Conservation (phyloP, 2,329 filamentous ascomycete species). For the Colletotrichum australisinense region DNA sequence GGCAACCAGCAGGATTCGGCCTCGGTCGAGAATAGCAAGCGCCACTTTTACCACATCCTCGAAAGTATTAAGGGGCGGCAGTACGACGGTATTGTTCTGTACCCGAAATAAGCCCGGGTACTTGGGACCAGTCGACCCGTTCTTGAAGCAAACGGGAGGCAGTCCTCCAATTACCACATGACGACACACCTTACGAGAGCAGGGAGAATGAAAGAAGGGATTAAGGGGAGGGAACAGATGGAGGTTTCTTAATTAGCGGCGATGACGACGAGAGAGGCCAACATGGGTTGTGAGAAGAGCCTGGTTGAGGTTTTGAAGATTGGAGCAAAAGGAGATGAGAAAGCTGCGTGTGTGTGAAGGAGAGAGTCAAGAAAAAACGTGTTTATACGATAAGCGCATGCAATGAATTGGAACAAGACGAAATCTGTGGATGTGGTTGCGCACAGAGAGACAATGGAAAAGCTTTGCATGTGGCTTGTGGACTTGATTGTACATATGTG, state of each 20-base stretch:
- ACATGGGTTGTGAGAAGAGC: not conserved
- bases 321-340: not conserved
- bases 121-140: too few species aligned
- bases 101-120: conserved; percentile 53
- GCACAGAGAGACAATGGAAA: not conserved
- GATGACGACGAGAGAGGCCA: too few species aligned
- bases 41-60: conserved; percentile 93
- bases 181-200: not conserved
- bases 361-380: not conserved
- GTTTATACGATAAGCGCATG: conserved; percentile 35
- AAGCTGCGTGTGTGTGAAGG: not conserved
- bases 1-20: conserved; percentile 85
- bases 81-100: conserved; percentile 90
- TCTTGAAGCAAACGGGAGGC: not conserved
- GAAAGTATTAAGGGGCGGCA: conserved; percentile 93
- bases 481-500: conserved; percentile 22
- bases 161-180: not conserved
- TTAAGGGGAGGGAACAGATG: not conserved
- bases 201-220: not conserved
- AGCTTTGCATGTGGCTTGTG: conserved; percentile 10
- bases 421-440: not conserved
- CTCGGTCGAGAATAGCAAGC: conserved; percentile 87
- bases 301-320: not conserved
- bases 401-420: not conserved
- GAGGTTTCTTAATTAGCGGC: not conserved